phyloP scores from a whole-genome alignment of 2,329 filamentous ascomycete species.

The Pseudopyrenochaeta lycopersici region DNA sequence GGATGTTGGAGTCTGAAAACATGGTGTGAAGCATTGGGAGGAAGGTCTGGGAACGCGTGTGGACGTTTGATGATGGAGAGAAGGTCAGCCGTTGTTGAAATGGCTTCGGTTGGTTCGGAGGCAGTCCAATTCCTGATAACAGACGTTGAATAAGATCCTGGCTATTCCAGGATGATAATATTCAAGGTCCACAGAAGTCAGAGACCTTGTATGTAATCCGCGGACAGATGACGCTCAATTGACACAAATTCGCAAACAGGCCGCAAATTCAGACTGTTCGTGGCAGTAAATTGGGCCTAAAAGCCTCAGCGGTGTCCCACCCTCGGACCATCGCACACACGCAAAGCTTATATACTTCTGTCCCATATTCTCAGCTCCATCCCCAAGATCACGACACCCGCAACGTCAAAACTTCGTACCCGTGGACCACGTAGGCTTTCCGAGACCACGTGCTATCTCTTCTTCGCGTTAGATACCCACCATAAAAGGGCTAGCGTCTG shows the following conservation, averaged over 20 bases:
- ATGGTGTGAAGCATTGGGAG: slow-evolving; percentile 1
- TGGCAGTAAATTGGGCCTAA: too few species aligned
- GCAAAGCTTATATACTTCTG: neutral
- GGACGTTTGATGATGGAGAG: neutral
- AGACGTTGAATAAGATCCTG: neutral
- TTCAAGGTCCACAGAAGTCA: too few species aligned
- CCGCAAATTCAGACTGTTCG: too few species aligned
- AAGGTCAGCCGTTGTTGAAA: neutral
- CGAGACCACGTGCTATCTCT: slow-evolving; percentile 5
- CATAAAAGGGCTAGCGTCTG: neutral
- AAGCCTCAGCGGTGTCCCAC: too few species aligned
- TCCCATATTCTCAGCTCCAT: neutral
- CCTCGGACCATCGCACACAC: neutral
- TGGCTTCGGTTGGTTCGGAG: neutral
- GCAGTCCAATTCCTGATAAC: neutral
- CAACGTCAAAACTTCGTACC: slow-evolving; percentile 1
- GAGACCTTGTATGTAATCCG: too few species aligned
- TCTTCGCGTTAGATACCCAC: neutral
- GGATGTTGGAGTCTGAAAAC: slow-evolving; percentile 13
- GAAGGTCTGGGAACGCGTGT: neutral
- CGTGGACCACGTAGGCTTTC: neutral
- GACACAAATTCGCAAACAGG: too few species aligned
- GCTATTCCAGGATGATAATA: too few species aligned
- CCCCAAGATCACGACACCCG: neutral
- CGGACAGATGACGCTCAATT: too few species aligned